These are phyloP conservation scores for Penicillium steckii DNA, from an alignment of 495 filamentous ascomycete species.

Conservation along the genomic window DNA sequence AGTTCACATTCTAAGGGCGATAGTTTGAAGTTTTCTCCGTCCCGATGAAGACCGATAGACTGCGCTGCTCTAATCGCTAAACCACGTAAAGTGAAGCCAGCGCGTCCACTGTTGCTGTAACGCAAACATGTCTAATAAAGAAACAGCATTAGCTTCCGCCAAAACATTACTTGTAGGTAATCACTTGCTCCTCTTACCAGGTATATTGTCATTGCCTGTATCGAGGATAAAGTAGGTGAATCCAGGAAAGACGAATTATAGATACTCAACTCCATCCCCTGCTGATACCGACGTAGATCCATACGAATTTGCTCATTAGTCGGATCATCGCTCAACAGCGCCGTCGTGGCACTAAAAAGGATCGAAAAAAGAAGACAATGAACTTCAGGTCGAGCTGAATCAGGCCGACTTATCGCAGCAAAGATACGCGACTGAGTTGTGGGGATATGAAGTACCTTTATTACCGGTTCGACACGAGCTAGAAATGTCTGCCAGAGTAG, in stretches of 20 bases:
- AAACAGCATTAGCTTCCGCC: background rate
- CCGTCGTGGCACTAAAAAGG: conserved; percentile 40
- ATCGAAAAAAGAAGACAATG: conserved; percentile 45
- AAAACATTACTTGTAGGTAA: too few species aligned
- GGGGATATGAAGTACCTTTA: conserved; percentile 47
- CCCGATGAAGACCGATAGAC: conserved; percentile 48
- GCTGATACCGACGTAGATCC: conserved; percentile 31
- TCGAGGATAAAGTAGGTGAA: conserved; percentile 29
- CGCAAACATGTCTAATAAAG: conserved; percentile 40
- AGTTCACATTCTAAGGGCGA: conserved; percentile 40
- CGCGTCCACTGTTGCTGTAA: conserved; percentile 40
- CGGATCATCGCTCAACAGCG: conserved; percentile 28
- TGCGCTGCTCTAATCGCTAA: conserved; percentile 49
- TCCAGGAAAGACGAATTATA: conserved; percentile 30
- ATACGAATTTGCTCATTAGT: conserved; percentile 22
- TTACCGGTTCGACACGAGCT: conserved; percentile 36
- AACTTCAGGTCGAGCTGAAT: conserved; percentile 29
- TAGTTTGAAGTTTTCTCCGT: conserved; percentile 39
- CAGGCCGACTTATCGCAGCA: conserved; percentile 36
- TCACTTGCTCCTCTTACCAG: conserved; percentile 21
- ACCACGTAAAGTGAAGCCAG: conserved; percentile 43
- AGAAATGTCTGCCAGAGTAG: conserved; percentile 33
- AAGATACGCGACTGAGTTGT: conserved; percentile 30
- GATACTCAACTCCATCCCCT: conserved; percentile 31
- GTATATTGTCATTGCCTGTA: conserved; percentile 38